Evolutionary conservation across 352 stramenopile species (phyloP).

Genomic region (Globisporangium cystogenes): DNA sequence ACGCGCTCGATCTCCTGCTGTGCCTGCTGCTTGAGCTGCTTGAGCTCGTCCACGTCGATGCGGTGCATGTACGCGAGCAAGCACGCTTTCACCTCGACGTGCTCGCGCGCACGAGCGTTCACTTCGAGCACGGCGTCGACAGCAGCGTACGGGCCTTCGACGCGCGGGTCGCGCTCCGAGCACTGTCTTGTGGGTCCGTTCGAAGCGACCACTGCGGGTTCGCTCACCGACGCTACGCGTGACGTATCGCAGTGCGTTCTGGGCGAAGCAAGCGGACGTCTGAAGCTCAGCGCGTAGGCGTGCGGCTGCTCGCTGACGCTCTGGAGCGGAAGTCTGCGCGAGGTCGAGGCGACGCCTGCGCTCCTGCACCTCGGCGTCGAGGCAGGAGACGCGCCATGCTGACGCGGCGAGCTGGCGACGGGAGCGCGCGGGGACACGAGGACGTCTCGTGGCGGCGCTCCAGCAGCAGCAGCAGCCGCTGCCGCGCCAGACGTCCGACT

Average conservation of each 20-base stretch:
- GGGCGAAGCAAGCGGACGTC: not conserved
- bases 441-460: not conserved
- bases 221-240: no score
- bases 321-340: not conserved
- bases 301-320: not conserved
- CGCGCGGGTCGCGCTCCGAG: no score
- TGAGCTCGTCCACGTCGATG: slow-evolving; percentile 51
- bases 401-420: not conserved
- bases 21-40: slow-evolving; percentile 31
- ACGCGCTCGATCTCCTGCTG: slow-evolving; percentile 28
- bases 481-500: not conserved
- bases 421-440: slow-evolving; percentile 5
- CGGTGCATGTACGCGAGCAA: slow-evolving; percentile 60
- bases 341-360: slow-evolving; percentile 4
- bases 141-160: not conserved
- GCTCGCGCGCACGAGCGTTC: slow-evolving; percentile 33
- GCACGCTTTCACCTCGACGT: slow-evolving; percentile 65
- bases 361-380: slow-evolving; percentile 20
- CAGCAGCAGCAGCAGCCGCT: not conserved
- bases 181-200: not conserved
- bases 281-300: not conserved
- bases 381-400: not conserved
- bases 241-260: not conserved
- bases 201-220: not conserved
- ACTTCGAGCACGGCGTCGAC: slow-evolving; percentile 13